Evolutionary conservation across 495 filamentous ascomycete species (phyloP).

Genomic region (Penicillium desertorum): DNA sequence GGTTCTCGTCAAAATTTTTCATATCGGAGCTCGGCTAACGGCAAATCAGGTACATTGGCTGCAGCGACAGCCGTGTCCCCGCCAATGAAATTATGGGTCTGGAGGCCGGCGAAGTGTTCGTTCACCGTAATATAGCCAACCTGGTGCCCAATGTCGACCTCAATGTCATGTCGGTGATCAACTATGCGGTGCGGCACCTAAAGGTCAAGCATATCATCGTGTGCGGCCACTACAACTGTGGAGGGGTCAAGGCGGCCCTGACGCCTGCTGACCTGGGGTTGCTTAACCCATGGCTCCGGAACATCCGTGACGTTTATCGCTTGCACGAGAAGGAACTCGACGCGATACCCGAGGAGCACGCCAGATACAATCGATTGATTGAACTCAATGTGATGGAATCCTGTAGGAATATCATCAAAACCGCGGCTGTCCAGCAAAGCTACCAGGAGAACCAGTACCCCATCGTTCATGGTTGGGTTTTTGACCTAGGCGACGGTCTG

Average conservation of each 20-base stretch:
- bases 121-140: conserved; percentile 92
- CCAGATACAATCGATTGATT: conserved; percentile 54
- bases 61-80: conserved; percentile 78
- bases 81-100: conserved; percentile 80
- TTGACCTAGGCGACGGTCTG: conserved; percentile 59
- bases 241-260: conserved; percentile 69
- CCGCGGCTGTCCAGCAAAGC: conserved; percentile 59
- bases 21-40: background rate
- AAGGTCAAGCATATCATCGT: conserved; percentile 79
- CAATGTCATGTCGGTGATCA: conserved; percentile 68
- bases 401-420: conserved; percentile 59
- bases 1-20: background rate
- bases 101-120: conserved; percentile 83
- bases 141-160: conserved; percentile 73
- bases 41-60: conserved; percentile 63
- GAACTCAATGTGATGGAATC: conserved; percentile 67
- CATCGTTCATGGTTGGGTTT: conserved; percentile 67
- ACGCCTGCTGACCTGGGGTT: conserved; percentile 63
- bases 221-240: conserved; percentile 79
- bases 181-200: conserved; percentile 71
- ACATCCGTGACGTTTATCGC: conserved; percentile 62
- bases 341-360: conserved; percentile 47
- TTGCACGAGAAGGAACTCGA: conserved; percentile 42
- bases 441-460: conserved; percentile 61
- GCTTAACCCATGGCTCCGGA: conserved; percentile 76